phyloP scores from a whole-genome alignment of 108 stramenopile genomes.

The Chaetoceros muelleri region DNA sequence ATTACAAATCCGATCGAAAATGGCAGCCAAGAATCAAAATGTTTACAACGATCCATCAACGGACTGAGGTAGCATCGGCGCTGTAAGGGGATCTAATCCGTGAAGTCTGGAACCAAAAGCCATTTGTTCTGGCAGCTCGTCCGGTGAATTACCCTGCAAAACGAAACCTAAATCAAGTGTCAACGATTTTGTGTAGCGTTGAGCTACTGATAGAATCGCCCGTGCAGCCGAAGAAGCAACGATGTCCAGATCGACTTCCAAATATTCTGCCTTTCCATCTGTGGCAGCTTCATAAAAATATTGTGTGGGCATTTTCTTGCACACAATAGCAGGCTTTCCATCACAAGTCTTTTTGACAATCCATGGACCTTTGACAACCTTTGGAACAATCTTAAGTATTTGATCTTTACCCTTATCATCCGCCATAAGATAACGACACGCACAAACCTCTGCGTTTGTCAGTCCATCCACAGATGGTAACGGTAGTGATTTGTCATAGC shows the following conservation, averaged over 20 bases:
- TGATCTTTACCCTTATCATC: slow-evolving; percentile 44
- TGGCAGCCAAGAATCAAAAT: too few species aligned
- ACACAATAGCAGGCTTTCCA: slow-evolving; percentile 75
- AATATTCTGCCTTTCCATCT: slow-evolving; percentile 39
- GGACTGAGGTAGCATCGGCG: slow-evolving; percentile 40
- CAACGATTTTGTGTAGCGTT: slow-evolving; percentile 61
- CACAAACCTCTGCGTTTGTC: slow-evolving; percentile 38
- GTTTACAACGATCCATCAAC: too few species aligned
- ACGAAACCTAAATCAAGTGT: slow-evolving; percentile 80
- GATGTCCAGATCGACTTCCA: slow-evolving; percentile 81
- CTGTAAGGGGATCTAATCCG: slow-evolving; percentile 74
- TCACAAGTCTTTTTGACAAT: slow-evolving; percentile 68
- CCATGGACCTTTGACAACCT: slow-evolving; percentile 81
- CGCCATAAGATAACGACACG: slow-evolving; percentile 42
- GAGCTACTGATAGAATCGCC: slow-evolving; percentile 63
- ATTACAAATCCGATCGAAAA: too few species aligned
- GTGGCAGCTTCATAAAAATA: slow-evolving; percentile 33
- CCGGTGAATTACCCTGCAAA: slow-evolving; percentile 50
- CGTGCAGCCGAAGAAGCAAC: slow-evolving; percentile 68
- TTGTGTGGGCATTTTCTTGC: slow-evolving; percentile 56
- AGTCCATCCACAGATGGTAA: slow-evolving; percentile 31
- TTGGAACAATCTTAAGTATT: slow-evolving; percentile 58
- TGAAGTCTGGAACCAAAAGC: slow-evolving; percentile 67
- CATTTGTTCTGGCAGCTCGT: slow-evolving; percentile 82
- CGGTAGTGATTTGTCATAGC: slow-evolving; percentile 26